These are phyloP conservation scores for Microsporum audouinii DNA, from an alignment of 2,329 filamentous ascomycete genomes.

Conservation along the genomic window DNA sequence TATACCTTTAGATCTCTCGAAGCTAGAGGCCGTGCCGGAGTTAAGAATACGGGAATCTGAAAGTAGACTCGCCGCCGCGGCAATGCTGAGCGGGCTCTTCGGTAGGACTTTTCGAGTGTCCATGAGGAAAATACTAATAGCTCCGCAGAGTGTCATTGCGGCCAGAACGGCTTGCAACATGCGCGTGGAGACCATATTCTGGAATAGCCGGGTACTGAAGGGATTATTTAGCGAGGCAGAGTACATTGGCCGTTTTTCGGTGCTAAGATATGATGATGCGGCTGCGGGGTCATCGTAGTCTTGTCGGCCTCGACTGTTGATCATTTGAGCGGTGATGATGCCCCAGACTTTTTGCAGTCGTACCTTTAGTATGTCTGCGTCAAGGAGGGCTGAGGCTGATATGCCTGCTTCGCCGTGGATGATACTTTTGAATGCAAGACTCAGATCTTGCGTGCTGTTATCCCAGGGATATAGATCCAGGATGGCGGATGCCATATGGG, in stretches of 20 bases:
- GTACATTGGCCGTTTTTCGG: too few relatives aligned
- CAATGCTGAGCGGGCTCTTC: slow-evolving; percentile 15
- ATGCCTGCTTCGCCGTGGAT: neutral
- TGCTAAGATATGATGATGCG: neutral
- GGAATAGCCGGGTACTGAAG: neutral
- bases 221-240: neutral
- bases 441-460: neutral
- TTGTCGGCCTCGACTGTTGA: neutral
- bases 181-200: slow-evolving; percentile 6
- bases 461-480: too few relatives aligned
- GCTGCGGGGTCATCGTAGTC: neutral
- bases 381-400: neutral
- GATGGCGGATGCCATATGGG: too few relatives aligned
- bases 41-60: slow-evolving; percentile 12
- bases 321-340: neutral
- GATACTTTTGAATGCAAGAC: too few relatives aligned
- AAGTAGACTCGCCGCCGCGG: slow-evolving; percentile 12
- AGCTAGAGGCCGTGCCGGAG: too few relatives aligned
- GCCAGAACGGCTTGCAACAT: slow-evolving; percentile 8
- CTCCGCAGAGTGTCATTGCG: slow-evolving; percentile 5
- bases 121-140: slow-evolving; percentile 1
- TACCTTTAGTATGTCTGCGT: neutral
- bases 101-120: slow-evolving; percentile 11
- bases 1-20: neutral
- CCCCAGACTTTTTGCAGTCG: neutral